Conservation (phyloP, 768 basidiomycete species). For the Lactifluus hygrophoroides region DNA sequence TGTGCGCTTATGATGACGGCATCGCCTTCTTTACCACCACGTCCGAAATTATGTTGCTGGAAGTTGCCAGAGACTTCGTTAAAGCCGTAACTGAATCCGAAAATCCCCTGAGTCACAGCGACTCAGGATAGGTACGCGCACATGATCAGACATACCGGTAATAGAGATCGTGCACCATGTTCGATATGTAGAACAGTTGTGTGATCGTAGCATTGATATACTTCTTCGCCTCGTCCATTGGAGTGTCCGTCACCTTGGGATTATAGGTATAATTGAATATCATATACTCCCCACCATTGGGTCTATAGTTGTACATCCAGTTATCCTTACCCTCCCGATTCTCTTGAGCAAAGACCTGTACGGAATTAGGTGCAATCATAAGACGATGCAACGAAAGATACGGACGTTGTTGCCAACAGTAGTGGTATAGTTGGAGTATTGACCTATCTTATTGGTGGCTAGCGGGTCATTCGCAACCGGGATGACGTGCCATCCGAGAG, state of each 20-base stretch:
- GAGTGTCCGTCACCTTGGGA: too few relatives aligned
- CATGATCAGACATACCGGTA: slow-evolving; percentile 41
- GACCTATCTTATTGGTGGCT: too few relatives aligned
- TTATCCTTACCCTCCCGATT: slow-evolving; percentile 71
- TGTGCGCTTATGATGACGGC: slow-evolving; percentile 93
- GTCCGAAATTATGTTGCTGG: slow-evolving; percentile 95
- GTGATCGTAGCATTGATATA: too few relatives aligned
- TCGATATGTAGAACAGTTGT: slow-evolving; percentile 79
- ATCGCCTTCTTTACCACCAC: slow-evolving; percentile 80
- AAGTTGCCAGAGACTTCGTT: slow-evolving; percentile 91
- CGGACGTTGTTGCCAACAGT: slow-evolving; percentile 71
- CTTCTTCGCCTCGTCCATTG: too few relatives aligned
- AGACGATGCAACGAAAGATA: slow-evolving; percentile 12
- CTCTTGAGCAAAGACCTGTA: too few relatives aligned
- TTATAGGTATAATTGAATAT: too few relatives aligned
- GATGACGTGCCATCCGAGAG: slow-evolving; percentile 83
- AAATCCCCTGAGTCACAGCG: not conserved
- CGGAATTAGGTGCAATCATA: not conserved
- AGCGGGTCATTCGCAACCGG: slow-evolving; percentile 64
- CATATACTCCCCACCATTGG: slow-evolving; percentile 47
- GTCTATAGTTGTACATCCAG: slow-evolving; percentile 72
- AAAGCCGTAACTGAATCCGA: slow-evolving; percentile 66
- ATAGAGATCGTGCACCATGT: slow-evolving; percentile 75
- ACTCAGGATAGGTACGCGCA: not conserved
- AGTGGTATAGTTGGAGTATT: too few relatives aligned